Conservation (phyloP, 1,284 basidiomycete genomes). For the Rhodotorula sp. region DNA sequence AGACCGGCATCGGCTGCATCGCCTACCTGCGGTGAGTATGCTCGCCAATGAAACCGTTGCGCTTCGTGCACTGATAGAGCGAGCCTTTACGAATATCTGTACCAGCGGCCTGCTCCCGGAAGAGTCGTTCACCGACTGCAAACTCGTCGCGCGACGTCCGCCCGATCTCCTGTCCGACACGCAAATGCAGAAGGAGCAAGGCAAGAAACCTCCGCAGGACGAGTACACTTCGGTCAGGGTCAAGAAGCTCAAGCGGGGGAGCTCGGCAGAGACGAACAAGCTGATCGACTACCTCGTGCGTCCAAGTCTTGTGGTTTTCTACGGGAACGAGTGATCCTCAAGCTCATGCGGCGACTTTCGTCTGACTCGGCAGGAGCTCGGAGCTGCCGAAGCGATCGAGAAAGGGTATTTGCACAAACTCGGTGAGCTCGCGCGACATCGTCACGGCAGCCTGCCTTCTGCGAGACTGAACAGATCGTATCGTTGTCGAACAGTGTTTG, state of each 20-base stretch:
- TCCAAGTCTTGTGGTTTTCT: background rate
- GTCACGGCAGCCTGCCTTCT: background rate
- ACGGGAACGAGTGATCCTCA: background rate
- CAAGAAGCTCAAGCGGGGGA: constrained; percentile 69
- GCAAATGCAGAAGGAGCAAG: constrained; percentile 53
- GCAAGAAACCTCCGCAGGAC: constrained; percentile 26
- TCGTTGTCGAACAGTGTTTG: constrained; percentile 56
- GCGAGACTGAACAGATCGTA: no score
- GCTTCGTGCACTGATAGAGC: no score
- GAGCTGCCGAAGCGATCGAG: constrained; percentile 39
- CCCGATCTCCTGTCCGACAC: constrained; percentile 38
- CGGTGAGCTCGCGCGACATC: constrained; percentile 9
- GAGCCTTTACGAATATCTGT: background rate
- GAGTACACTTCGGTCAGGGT: constrained; percentile 47
- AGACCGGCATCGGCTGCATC: constrained; percentile 71
- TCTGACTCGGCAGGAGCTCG: constrained; percentile 28
- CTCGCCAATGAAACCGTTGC: no score
- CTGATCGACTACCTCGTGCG: constrained; percentile 70
- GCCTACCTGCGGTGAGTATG: constrained; percentile 63
- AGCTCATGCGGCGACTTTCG: no score
- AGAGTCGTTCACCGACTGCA: constrained; percentile 74
- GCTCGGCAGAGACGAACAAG: constrained; percentile 72
- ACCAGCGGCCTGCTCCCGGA: constrained; percentile 67
- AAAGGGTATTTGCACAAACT: constrained; percentile 40
- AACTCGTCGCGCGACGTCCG: constrained; percentile 38